Base-by-base conservation (phyloP, 202 grass and related monocot genomes). In the Panicum hallii region DNA sequence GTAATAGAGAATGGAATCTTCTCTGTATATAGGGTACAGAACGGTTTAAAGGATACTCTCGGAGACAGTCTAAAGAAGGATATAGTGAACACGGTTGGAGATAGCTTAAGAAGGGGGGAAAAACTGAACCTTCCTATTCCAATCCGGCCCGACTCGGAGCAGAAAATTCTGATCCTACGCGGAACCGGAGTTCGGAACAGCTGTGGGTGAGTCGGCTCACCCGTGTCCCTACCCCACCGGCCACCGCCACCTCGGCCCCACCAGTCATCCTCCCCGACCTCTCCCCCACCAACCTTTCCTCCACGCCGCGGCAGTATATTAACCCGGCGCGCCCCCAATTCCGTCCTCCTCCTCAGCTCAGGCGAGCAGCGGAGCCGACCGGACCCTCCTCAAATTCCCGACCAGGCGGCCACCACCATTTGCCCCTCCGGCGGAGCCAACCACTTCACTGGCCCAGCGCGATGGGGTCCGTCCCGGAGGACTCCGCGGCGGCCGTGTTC, bases 391-490 rank as follows among this genome's bases (percentile, higher is more conserved):
- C 82, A 9, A 61, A 72, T 76, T 70, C 52, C 69, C 77, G 52
- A 45, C 65, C 76, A 74, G 60, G 11, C 23, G 11, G 11, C 56
- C 26, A 22, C n/a, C 57, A 28, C 34, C 22, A 75, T 85, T 78
- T 60, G 32, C 40, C 22, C 58, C n/a, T 70, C 55, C 56, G 2
- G 4, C 20, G 30, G 16, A 20, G 23, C 38, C 11, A 22, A 15
- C 2, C 41, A 32, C 15, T 20, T 32, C 16, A 22, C 44, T 56
- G 1, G 79, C 41, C 3, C 3, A 1, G 46, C 9, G 13, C 79
- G 44, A 95, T 95, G 93, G 93, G 93, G n/a, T 95, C 92, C 75
- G 77, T 89, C 47, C 30, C 79, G 9, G 69, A 71, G 42, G 89
- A 83, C 10, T 12, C 71, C n/a, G 66, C 60, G 2, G 76, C 58